Evolutionary conservation across 192 early-diverging fungal genomes (phyloP).

Genomic region (Entomortierella lignicola): DNA sequence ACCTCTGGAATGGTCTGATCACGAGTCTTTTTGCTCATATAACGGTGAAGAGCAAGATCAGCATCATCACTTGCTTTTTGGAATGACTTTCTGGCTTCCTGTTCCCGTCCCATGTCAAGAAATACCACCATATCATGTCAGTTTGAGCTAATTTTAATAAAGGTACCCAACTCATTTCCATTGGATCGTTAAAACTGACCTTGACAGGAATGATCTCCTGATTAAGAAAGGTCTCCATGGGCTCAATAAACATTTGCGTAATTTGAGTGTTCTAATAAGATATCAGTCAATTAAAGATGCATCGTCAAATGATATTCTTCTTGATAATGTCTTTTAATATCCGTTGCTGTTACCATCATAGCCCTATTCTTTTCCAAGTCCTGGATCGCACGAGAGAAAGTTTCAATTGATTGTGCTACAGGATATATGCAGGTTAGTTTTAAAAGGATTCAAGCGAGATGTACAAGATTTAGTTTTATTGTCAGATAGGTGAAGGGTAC

Average conservation of each 20-base stretch:
- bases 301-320: too few relatives aligned
- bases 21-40: conserved; percentile 70
- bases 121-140: background rate
- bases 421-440: background rate
- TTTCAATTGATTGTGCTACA: conserved; percentile 60
- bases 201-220: conserved; percentile 64
- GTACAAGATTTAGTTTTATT: background rate
- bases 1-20: conserved; percentile 70
- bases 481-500: background rate
- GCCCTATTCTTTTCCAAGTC: conserved; percentile 66
- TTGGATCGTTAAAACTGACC: conserved; percentile 36
- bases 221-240: conserved; percentile 73
- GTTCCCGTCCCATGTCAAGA: background rate
- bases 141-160: too few relatives aligned
- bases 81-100: conserved; percentile 71
- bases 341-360: conserved; percentile 59
- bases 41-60: conserved; percentile 66
- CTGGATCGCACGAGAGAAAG: conserved; percentile 63
- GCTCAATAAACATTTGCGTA: conserved; percentile 74
- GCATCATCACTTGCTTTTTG: conserved; percentile 72
- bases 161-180: background rate
- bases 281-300: background rate
- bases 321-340: too few relatives aligned
- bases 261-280: conserved; percentile 68
- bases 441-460: background rate